These are phyloP conservation scores for Mycosarcoma maydis DNA, from an alignment of 1,284 basidiomycete species.

Conservation along the genomic window DNA sequence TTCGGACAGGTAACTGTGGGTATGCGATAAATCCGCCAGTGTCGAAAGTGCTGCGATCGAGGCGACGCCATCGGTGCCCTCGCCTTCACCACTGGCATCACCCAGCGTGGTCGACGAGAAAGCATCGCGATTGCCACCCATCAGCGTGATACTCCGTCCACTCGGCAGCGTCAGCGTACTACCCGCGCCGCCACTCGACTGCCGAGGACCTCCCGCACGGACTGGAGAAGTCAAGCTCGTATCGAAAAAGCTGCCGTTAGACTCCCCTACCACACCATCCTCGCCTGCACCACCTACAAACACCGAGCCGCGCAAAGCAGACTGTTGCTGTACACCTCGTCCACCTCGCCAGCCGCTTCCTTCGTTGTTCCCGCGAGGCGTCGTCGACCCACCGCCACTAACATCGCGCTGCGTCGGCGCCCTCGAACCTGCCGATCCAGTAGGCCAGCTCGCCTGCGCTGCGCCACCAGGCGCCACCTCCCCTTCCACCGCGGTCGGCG, in stretches of 20 bases:
- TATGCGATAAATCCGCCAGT: slow-evolving; percentile 3
- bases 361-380: slow-evolving; percentile 4
- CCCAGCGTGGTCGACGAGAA: not conserved
- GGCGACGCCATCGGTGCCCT: not conserved
- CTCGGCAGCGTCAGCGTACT: slow-evolving; percentile 34
- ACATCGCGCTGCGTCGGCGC: slow-evolving; percentile 7
- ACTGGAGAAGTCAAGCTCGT: slow-evolving; percentile 30
- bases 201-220: slow-evolving; percentile 14
- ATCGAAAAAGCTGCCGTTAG: slow-evolving; percentile 32
- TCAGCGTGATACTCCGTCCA: slow-evolving; percentile 27
- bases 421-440: not conserved
- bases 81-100: not conserved
- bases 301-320: slow-evolving; percentile 7
- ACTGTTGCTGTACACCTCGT: slow-evolving; percentile 6
- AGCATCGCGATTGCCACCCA: not conserved
- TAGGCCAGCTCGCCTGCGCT: slow-evolving; percentile 2
- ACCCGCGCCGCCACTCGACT: too few relatives aligned
- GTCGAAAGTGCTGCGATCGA: slow-evolving; percentile 2
- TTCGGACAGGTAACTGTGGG: not conserved
- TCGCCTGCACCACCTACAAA: slow-evolving; percentile 2
- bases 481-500: slow-evolving; percentile 67
- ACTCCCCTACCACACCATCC: slow-evolving; percentile 5
- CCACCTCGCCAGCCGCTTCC: not conserved
- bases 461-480: slow-evolving; percentile 1
- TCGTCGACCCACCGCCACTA: slow-evolving; percentile 7